phyloP scores from a whole-genome alignment of 1,284 basidiomycete genomes.

The Mycocalia duriaeana region DNA sequence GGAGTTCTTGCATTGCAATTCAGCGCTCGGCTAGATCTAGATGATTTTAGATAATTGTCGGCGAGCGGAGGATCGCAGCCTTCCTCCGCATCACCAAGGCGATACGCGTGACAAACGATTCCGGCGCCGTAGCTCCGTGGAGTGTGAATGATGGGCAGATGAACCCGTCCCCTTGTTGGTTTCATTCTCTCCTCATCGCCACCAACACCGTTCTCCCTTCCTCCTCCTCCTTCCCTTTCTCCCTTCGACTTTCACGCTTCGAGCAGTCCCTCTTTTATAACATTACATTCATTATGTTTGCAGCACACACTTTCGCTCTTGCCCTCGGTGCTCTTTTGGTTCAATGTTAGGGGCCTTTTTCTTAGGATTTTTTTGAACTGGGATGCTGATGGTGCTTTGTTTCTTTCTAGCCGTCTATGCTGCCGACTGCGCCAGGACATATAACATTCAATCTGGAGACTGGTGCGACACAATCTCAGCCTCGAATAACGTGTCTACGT shows the following conservation, averaged over 20 bases:
- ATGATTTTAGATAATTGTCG: too few species aligned
- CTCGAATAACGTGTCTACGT: constrained; percentile 64
- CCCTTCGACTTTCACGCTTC: constrained; percentile 2
- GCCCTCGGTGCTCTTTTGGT: constrained; percentile 38
- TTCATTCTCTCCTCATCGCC: too few species aligned
- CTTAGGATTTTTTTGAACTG: constrained; percentile 5
- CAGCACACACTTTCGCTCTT: constrained; percentile 29
- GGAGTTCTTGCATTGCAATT: too few species aligned
- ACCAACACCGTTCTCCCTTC: too few species aligned
- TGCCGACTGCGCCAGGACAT: constrained; percentile 50
- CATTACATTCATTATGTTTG: constrained; percentile 17
- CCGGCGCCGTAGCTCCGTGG: too few species aligned
- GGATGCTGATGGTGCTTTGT: background rate
- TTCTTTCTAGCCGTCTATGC: constrained; percentile 34
- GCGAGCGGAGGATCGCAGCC: too few species aligned
- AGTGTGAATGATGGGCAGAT: too few species aligned
- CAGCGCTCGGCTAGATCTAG: too few species aligned
- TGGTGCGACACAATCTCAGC: constrained; percentile 68
- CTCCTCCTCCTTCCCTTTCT: constrained; percentile 8
- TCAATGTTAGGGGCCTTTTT: constrained; percentile 30
- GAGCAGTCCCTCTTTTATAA: constrained; percentile 19
- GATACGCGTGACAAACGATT: too few species aligned
- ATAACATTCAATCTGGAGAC: constrained; percentile 58
- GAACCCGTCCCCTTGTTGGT: too few species aligned
- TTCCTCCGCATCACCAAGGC: too few species aligned